A percentile compares a stretch with the other conserved stretches of the same genome.
phyloP scores from a whole-genome alignment of 2,329 filamentous ascomycete genomes.

The Epichloe gansuensis region DNA sequence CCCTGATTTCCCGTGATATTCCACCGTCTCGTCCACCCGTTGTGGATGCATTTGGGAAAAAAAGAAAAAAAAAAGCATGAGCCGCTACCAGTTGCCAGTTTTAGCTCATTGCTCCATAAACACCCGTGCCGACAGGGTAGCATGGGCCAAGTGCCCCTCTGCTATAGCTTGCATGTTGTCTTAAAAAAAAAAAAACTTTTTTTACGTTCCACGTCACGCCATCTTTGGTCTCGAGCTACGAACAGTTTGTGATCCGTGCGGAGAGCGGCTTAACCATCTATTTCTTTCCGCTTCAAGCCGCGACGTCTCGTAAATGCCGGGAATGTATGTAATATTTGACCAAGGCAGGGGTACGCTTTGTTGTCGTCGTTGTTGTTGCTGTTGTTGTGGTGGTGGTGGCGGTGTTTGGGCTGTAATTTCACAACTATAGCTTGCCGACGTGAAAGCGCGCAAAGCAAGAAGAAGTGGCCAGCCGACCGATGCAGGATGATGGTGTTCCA shows the following conservation, averaged over 20 bases:
- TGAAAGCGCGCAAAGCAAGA: too few species aligned
- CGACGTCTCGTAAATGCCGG: neutral
- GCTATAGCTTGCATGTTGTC: too few species aligned
- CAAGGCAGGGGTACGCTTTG: neutral
- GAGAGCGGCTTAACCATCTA: neutral
- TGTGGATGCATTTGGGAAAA: too few species aligned
- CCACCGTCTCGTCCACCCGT: neutral
- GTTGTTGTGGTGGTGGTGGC: too few species aligned
- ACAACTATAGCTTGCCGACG: neutral
- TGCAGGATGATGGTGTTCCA: neutral
- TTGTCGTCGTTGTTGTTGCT: neutral
- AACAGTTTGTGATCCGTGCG: neutral
- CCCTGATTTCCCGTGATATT: neutral
- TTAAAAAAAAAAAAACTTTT: too few species aligned
- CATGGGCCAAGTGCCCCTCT: too few species aligned
- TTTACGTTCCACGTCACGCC: neutral
- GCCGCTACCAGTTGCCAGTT: too few species aligned
- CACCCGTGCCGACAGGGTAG: too few species aligned
- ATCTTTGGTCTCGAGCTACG: neutral
- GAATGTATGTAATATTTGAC: neutral
- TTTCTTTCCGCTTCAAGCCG: neutral
- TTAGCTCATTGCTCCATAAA: too few species aligned
- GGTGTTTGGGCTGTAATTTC: too few species aligned
- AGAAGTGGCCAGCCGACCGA: neutral
- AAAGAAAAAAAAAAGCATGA: too few species aligned